Percentiles rank a stretch among this genome's conserved stretches.
Conservation (phyloP, 441 rosid genomes). For the Breynia disticha region DNA sequence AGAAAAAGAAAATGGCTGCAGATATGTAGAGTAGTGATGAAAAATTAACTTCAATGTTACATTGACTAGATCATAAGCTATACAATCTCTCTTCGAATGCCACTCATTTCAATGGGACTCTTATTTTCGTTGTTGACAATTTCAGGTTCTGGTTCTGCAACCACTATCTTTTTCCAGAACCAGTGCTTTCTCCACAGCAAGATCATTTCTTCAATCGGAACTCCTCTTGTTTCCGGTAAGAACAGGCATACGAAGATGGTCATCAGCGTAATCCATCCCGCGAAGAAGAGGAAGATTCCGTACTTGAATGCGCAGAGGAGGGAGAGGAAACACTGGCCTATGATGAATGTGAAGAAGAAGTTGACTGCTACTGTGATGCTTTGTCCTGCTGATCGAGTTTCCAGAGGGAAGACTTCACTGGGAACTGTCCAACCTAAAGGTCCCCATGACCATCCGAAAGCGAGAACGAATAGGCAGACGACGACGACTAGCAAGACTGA, state of each 20-base stretch:
- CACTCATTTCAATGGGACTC: conserved; percentile 7
- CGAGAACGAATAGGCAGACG: conserved; percentile 69
- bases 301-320: conserved; percentile 65
- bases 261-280: conserved; percentile 66
- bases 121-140: conserved; percentile 13
- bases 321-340: conserved; percentile 64
- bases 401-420: conserved; percentile 77
- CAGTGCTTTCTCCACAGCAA: conserved; percentile 79
- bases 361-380: conserved; percentile 84
- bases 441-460: conserved; percentile 97
- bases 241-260: conserved; percentile 55
- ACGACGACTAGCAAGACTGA: conserved; percentile 51
- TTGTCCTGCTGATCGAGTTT: conserved; percentile 82
- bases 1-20: too few species aligned
- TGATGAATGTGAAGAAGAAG: conserved; percentile 64
- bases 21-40: too few species aligned
- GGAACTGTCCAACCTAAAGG: conserved; percentile 90
- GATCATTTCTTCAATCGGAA: conserved; percentile 83
- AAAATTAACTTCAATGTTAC: too few species aligned
- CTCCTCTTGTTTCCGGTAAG: conserved; percentile 83
- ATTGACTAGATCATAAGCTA: too few species aligned
- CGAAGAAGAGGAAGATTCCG: conserved; percentile 83
- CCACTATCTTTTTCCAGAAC: conserved; percentile 75
- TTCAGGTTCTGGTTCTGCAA: conserved; percentile 19
- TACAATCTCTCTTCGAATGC: neutral